Evolutionary conservation across 2,329 filamentous ascomycete species (phyloP).

Genomic region (Fusarium metavorans): DNA sequence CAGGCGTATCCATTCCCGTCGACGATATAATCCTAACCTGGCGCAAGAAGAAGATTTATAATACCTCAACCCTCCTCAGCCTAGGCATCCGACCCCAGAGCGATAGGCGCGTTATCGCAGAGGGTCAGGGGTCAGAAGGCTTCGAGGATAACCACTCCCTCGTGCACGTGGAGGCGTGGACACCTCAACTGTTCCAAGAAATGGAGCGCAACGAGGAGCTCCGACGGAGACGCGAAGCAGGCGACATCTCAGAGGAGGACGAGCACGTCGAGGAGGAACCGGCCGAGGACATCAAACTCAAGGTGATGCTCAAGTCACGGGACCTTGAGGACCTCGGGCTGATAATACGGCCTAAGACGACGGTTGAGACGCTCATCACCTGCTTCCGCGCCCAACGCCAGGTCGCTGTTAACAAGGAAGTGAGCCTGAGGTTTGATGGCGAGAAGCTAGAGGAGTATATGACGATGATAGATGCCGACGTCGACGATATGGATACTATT

Average conservation of each 20-base stretch:
- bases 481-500: too few species aligned
- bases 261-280: conserved; percentile 40
- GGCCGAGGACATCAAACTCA: conserved; percentile 54
- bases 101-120: conserved; percentile 56
- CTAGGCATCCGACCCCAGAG: conserved; percentile 68
- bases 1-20: conserved; percentile 49
- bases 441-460: too few species aligned
- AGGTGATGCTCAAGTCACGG: conserved; percentile 66
- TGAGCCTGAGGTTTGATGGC: too few species aligned
- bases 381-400: conserved; percentile 69
- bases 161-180: conserved; percentile 85
- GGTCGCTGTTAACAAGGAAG: too few species aligned
- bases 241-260: conserved; percentile 53
- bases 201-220: conserved; percentile 63
- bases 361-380: conserved; percentile 71
- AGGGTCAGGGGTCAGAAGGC: conserved; percentile 54
- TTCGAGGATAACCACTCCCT: conserved; percentile 80
- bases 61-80: conserved; percentile 78
- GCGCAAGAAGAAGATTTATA: conserved; percentile 78
- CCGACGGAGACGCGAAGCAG: conserved; percentile 57
- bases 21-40: conserved; percentile 81
- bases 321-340: conserved; percentile 63
- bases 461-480: too few species aligned
- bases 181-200: conserved; percentile 68
- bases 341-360: conserved; percentile 65